phyloP scores from a whole-genome alignment of 2,329 filamentous ascomycete genomes.

The Penicillium sp. region DNA sequence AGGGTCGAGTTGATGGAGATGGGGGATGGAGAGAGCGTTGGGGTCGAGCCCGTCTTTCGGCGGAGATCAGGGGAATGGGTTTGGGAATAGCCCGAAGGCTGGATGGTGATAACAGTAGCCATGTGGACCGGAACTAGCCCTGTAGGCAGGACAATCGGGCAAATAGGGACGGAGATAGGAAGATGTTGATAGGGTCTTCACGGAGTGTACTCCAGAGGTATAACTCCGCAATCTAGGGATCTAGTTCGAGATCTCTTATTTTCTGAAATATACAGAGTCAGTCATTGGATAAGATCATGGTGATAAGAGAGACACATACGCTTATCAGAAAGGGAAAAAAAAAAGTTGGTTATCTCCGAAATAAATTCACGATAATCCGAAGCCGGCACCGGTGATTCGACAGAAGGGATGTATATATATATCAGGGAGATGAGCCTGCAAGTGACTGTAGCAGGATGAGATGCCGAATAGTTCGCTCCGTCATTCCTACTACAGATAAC shows the following conservation, averaged over 20 bases:
- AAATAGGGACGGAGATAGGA: background rate
- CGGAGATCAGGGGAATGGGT: constrained; percentile 24
- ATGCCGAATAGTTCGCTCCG: constrained; percentile 28
- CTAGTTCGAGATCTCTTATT: background rate
- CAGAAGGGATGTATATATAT: background rate
- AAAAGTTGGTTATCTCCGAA: constrained; percentile 12
- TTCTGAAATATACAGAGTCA: constrained; percentile 1
- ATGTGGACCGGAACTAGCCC: constrained; percentile 18
- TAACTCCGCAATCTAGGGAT: background rate
- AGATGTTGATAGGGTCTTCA: background rate
- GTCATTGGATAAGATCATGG: constrained; percentile 10
- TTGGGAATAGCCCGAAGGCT: constrained; percentile 29
- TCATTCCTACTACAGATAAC: constrained; percentile 22
- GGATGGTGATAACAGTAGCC: constrained; percentile 41
- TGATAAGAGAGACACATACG: constrained; percentile 19
- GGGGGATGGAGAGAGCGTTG: constrained; percentile 24
- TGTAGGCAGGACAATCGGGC: background rate
- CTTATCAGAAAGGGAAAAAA: constrained; percentile 1
- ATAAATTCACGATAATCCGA: background rate
- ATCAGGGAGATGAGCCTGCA: constrained; percentile 18
- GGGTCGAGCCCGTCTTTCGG: constrained; percentile 22
- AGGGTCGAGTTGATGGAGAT: constrained; percentile 21
- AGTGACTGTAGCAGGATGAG: constrained; percentile 29
- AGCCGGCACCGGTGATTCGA: constrained; percentile 3
- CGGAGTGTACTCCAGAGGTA: background rate